These are phyloP conservation scores for Fusarium chaquense DNA, from an alignment of 2,329 filamentous ascomycete genomes.

Conservation along the genomic window DNA sequence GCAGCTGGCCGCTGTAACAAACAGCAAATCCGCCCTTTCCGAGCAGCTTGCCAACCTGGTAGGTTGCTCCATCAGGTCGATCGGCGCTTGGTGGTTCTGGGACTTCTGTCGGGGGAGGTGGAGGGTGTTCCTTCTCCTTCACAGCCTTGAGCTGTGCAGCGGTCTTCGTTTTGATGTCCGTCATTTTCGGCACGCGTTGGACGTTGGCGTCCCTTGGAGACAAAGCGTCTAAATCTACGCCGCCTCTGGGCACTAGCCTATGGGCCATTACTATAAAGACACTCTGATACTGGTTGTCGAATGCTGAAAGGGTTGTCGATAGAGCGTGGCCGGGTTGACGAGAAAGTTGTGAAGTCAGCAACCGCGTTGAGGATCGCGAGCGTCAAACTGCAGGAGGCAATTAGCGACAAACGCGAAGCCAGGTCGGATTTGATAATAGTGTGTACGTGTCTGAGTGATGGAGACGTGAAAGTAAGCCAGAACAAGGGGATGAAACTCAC, in stretches of 20 bases:
- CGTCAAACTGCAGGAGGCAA: conserved; percentile 18
- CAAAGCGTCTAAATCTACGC: conserved; percentile 71
- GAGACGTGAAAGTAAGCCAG: conserved; percentile 15
- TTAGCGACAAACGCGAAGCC: conserved; percentile 15
- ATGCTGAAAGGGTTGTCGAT: conserved; percentile 6
- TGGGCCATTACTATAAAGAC: conserved; percentile 57
- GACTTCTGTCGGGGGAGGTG: conserved; percentile 71
- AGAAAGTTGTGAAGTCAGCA: conserved; percentile 35
- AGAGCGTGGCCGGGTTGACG: conserved; percentile 6
- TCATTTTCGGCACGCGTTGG: conserved; percentile 62
- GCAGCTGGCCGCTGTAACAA: conserved; percentile 78
- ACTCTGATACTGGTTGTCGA: conserved; percentile 4
- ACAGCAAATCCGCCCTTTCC: conserved; percentile 88
- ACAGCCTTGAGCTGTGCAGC: conserved; percentile 65
- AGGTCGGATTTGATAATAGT: neutral
- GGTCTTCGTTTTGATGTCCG: conserved; percentile 65
- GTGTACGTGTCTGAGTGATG: neutral
- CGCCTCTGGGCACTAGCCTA: conserved; percentile 62
- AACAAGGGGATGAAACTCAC: conserved; percentile 42
- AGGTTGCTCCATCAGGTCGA: conserved; percentile 76
- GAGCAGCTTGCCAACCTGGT: conserved; percentile 78
- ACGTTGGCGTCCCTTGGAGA: conserved; percentile 74
- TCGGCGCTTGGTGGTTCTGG: conserved; percentile 75
- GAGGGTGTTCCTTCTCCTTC: conserved; percentile 75
- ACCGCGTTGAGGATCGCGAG: conserved; percentile 31